Percentiles rank a stretch among this genome's conserved stretches.
Evolutionary conservation across 495 filamentous ascomycete species (phyloP).

Genomic region (Aspergillus avenaceus): DNA sequence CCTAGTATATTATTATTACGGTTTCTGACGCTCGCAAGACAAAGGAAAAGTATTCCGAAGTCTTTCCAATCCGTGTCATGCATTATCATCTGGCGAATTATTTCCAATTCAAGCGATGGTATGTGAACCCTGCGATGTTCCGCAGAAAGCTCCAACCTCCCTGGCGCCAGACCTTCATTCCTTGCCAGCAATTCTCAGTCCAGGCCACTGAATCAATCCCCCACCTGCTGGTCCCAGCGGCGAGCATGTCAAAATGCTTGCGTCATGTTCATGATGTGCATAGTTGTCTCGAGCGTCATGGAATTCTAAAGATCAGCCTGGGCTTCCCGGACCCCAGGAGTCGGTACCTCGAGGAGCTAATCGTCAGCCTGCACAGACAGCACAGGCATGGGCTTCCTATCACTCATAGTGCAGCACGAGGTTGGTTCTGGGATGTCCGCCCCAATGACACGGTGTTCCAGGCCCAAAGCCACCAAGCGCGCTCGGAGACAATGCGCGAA

Average conservation of each 20-base stretch:
- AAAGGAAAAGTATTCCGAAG: too few species aligned
- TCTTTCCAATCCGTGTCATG: too few species aligned
- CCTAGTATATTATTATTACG: too few species aligned
- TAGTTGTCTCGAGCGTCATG: neutral
- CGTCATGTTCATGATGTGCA: neutral
- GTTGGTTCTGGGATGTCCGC: slow-evolving; percentile 36
- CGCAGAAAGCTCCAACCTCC: too few species aligned
- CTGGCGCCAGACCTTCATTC: too few species aligned
- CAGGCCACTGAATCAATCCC: neutral
- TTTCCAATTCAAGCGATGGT: too few species aligned
- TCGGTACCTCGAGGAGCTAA: slow-evolving; percentile 22
- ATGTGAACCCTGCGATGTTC: too few species aligned
- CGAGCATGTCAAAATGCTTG: neutral
- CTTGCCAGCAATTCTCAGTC: too few species aligned
- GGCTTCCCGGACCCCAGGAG: slow-evolving; percentile 22
- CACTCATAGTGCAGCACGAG: slow-evolving; percentile 30
- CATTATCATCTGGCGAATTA: too few species aligned
- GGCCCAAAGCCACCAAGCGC: slow-evolving; percentile 17
- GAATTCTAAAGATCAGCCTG: slow-evolving; percentile 24
- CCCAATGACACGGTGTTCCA: slow-evolving; percentile 11
- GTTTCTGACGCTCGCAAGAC: too few species aligned
- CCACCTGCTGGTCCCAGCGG: neutral
- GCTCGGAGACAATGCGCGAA: slow-evolving; percentile 30
- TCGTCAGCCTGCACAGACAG: slow-evolving; percentile 22
- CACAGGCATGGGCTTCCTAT: slow-evolving; percentile 29